These are phyloP conservation scores for Ophiostoma ulmi DNA, from an alignment of 2,329 filamentous ascomycete genomes.

Conservation along the genomic window DNA sequence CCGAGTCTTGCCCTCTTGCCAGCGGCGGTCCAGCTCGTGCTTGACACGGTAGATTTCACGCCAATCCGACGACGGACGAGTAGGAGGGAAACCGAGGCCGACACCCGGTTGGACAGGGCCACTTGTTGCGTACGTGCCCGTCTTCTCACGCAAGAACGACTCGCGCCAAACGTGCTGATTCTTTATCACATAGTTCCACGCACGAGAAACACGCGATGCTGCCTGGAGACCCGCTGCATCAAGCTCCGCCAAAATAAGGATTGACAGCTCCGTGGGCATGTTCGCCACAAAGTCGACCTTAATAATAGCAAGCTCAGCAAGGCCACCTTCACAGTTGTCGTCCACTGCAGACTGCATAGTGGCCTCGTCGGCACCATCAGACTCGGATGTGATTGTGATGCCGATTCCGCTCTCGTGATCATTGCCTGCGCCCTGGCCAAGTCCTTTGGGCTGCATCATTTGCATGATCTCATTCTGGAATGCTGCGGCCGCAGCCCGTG, in stretches of 20 bases:
- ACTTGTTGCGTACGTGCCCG: constrained; percentile 55
- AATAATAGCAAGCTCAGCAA: constrained; percentile 39
- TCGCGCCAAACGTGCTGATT: constrained; percentile 60
- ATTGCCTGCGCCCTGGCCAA: constrained; percentile 44
- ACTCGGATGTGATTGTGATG: constrained; percentile 48
- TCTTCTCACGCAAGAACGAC: constrained; percentile 58
- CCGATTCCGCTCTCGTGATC: constrained; percentile 62
- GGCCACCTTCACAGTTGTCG: constrained; percentile 29
- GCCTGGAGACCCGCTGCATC: constrained; percentile 49
- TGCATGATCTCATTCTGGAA: constrained; percentile 41
- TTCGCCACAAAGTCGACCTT: constrained; percentile 54
- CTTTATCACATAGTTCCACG: constrained; percentile 45
- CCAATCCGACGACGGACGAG: constrained; percentile 68
- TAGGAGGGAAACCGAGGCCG: constrained; percentile 53
- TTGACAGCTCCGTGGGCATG: constrained; percentile 54
- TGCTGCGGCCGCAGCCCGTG: constrained; percentile 53
- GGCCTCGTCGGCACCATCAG: constrained; percentile 34
- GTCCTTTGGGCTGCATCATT: background rate
- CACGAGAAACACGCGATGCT: constrained; percentile 46
- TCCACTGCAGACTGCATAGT: constrained; percentile 25
- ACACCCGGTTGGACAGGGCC: constrained; percentile 47
- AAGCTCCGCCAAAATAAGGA: constrained; percentile 53
- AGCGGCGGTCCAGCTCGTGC: constrained; percentile 68
- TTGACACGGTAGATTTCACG: constrained; percentile 76
- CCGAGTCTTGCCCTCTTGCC: constrained; percentile 71